phyloP scores from a whole-genome alignment of 345 rosid species.

The Pistacia integerrima region DNA sequence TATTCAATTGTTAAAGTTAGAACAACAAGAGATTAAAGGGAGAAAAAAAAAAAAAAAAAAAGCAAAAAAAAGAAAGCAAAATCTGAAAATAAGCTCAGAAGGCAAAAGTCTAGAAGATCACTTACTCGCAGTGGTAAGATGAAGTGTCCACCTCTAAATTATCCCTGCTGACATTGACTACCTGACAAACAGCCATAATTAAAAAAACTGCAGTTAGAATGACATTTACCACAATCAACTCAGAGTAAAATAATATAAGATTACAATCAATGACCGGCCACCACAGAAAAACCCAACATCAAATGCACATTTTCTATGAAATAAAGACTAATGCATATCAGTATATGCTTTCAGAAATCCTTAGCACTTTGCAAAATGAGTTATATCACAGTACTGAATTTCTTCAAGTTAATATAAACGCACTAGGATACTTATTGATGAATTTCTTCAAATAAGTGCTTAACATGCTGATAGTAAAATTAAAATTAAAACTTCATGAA shows the following conservation, averaged over 20 bases:
- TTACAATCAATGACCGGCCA: background rate
- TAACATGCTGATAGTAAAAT: background rate
- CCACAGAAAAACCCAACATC: background rate
- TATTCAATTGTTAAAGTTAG: background rate
- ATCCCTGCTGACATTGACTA: slow-evolving; percentile 51
- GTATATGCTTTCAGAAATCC: background rate
- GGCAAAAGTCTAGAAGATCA: slow-evolving; percentile 3
- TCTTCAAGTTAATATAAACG: background rate
- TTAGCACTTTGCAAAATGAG: background rate
- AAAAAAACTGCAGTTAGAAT: background rate
- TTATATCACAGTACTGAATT: too few species aligned
- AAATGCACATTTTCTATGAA: background rate
- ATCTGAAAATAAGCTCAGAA: background rate
- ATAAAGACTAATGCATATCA: background rate
- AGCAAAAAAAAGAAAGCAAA: background rate
- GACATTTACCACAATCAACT: background rate
- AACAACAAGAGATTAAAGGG: too few species aligned
- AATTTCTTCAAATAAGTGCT: background rate
- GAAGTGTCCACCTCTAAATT: slow-evolving; percentile 72
- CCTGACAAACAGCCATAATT: slow-evolving; percentile 43
- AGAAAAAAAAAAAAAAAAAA: background rate
- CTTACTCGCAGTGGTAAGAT: slow-evolving; percentile 86
- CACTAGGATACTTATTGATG: background rate
- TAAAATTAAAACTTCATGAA: background rate
- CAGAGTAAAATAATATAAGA: background rate